phyloP scores from a whole-genome alignment of 208 protist genomes.

The Crithidia mellificae region DNA sequence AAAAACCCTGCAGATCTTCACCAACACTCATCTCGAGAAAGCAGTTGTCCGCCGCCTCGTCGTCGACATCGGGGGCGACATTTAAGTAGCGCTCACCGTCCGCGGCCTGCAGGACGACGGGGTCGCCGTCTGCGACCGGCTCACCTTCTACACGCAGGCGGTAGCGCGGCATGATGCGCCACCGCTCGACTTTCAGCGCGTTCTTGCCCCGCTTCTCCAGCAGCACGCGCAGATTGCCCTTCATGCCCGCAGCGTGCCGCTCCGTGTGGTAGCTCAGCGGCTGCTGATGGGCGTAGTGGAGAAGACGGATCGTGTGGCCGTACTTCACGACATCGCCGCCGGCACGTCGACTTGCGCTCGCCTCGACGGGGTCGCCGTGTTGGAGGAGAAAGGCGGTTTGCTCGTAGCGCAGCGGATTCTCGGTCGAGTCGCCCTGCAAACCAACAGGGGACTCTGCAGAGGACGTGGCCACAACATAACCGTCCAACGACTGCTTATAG shows the following conservation, averaged over 20 bases:
- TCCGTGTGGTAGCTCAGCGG: constrained; percentile 45
- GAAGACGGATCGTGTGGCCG: constrained; percentile 51
- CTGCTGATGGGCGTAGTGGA: constrained; percentile 51
- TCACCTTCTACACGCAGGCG: constrained; percentile 65
- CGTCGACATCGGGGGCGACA: constrained; percentile 31
- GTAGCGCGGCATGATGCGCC: constrained; percentile 72
- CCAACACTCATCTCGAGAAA: constrained; percentile 51
- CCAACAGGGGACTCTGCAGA: constrained; percentile 49
- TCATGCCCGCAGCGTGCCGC: constrained; percentile 44
- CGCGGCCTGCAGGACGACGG: constrained; percentile 48
- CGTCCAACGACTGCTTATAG: constrained; percentile 42
- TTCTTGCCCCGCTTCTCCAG: constrained; percentile 34
- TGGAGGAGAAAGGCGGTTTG: constrained; percentile 46
- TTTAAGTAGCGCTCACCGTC: constrained; percentile 44
- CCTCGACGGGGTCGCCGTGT: constrained; percentile 39
- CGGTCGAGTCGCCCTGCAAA: constrained; percentile 33
- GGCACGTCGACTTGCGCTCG: constrained; percentile 10
- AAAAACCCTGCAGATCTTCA: constrained; percentile 44
- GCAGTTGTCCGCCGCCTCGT: constrained; percentile 26
- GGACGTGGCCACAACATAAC: constrained; percentile 49
- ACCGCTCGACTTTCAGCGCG: constrained; percentile 32
- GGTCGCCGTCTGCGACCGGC: constrained; percentile 52
- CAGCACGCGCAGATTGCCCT: constrained; percentile 53
- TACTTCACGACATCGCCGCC: constrained; percentile 54
- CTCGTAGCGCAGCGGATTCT: constrained; percentile 44